These are phyloP conservation scores for Macaranga tanarius DNA, from an alignment of 441 rosid genomes.

Conservation along the genomic window DNA sequence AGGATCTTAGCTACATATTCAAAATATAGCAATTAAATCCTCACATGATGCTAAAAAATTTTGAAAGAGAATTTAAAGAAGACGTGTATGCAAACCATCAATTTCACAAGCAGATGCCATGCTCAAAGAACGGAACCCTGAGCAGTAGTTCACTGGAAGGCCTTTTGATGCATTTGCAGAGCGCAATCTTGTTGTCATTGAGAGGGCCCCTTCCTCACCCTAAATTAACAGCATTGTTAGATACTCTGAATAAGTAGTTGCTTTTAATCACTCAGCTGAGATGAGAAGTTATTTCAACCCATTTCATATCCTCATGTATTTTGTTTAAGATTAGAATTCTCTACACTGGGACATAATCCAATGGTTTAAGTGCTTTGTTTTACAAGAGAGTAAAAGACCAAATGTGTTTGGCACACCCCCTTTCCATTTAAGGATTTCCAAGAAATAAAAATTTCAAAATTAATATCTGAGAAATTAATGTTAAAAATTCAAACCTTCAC, in stretches of 20 bases:
- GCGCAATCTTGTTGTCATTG: conserved; percentile 84
- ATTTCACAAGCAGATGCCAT: conserved; percentile 57
- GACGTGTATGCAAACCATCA: conserved; percentile 53
- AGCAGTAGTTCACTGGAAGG: conserved; percentile 86
- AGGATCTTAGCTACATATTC: not conserved
- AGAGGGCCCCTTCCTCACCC: conserved; percentile 99
- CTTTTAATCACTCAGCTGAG: conserved; percentile 17
- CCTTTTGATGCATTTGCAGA: conserved; percentile 74
- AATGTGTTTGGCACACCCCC: not conserved
- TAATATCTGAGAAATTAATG: not conserved
- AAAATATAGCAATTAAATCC: not conserved
- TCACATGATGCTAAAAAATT: too few species aligned
- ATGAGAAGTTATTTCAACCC: not conserved
- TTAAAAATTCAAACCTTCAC: conserved; percentile 66
- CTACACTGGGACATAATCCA: too few species aligned
- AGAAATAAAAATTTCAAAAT: not conserved
- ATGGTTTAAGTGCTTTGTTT: not conserved
- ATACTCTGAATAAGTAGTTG: not conserved
- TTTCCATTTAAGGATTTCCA: not conserved
- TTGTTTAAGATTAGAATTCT: not conserved
- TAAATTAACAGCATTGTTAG: conserved; percentile 36
- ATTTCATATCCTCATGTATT: not conserved
- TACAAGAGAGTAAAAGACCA: not conserved
- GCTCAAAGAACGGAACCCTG: conserved; percentile 78
- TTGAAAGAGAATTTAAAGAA: conserved; percentile 6